A percentile compares a stretch with the other conserved stretches of the same genome.
Evolutionary conservation across 306 rosid species (phyloP).

Genomic region (Sesbania bispinosa): DNA sequence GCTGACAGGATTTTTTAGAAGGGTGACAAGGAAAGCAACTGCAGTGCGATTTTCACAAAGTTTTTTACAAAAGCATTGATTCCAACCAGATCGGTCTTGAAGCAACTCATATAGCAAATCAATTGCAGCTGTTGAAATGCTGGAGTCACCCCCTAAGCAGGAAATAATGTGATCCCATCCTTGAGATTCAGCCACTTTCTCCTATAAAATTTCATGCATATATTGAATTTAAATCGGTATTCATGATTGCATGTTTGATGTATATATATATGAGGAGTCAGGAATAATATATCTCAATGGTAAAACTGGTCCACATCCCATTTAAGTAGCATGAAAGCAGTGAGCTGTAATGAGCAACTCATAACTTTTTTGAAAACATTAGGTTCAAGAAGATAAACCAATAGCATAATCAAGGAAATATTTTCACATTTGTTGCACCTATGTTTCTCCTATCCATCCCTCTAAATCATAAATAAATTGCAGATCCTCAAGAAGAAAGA

Average conservation of each 20-base stretch:
- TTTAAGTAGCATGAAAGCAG: neutral
- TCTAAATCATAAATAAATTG: conserved; percentile 12
- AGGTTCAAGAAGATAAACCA: conserved; percentile 12
- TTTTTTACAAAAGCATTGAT: conserved; percentile 50
- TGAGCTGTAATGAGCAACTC: neutral
- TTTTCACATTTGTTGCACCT: neutral
- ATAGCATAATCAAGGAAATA: conserved; percentile 5
- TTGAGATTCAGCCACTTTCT: conserved; percentile 47
- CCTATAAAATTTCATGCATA: conserved; percentile 37
- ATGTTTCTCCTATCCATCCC: neutral
- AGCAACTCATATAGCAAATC: conserved; percentile 60
- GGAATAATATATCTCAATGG: neutral
- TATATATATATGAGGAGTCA: neutral
- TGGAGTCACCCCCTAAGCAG: conserved; percentile 54
- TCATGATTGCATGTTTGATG: neutral
- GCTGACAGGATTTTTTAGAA: conserved; percentile 40
- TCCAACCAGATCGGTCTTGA: conserved; percentile 69
- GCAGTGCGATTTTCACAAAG: conserved; percentile 55
- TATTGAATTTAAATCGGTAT: conserved; percentile 7
- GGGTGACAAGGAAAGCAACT: conserved; percentile 50
- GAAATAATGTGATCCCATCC: conserved; percentile 67
- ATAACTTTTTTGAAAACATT: neutral
- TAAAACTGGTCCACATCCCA: neutral
- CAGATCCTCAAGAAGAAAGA: neutral
- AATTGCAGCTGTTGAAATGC: conserved; percentile 61